These are phyloP conservation scores for Kluyveromyces sp. DNA, from an alignment of 1,139 yeast genomes.

Conservation along the genomic window DNA sequence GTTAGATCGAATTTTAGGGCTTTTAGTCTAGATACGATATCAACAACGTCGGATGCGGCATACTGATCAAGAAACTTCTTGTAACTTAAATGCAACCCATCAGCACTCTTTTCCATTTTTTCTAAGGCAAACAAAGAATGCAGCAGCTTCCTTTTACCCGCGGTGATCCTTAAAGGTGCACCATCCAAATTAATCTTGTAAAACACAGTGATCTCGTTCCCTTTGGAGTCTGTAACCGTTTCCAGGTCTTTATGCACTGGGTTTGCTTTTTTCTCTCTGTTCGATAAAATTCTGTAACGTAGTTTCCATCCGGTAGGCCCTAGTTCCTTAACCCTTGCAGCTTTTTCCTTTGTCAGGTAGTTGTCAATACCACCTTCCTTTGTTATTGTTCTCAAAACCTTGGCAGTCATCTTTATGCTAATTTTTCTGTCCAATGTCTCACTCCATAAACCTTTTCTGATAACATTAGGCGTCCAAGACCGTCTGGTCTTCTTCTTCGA, in stretches of 20 bases:
- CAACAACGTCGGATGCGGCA: constrained; percentile 30
- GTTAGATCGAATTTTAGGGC: constrained; percentile 37
- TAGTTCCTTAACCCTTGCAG: constrained; percentile 84
- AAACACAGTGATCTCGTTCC: constrained; percentile 40
- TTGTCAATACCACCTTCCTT: constrained; percentile 93
- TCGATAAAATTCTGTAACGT: constrained; percentile 60
- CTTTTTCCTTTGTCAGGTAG: constrained; percentile 75
- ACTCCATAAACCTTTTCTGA: constrained; percentile 73
- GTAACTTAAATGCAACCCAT: constrained; percentile 39
- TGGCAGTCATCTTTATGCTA: constrained; percentile 62
- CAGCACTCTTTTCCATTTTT: constrained; percentile 40
- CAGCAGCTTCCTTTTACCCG: constrained; percentile 60
- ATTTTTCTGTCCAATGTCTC: constrained; percentile 57
- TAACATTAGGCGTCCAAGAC: constrained; percentile 76
- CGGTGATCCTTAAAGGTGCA: constrained; percentile 43
- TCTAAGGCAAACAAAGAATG: constrained; percentile 47
- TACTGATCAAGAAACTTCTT: constrained; percentile 40
- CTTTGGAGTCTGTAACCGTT: constrained; percentile 31
- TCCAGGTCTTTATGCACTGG: constrained; percentile 32
- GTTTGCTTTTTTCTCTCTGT: constrained; percentile 27
- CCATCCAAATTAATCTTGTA: constrained; percentile 42
- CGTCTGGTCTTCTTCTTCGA: constrained; percentile 68
- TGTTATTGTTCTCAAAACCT: constrained; percentile 76
- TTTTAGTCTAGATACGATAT: constrained; percentile 33
- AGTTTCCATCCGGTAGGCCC: constrained; percentile 91